Evolutionary conservation across 2,329 filamentous ascomycete species (phyloP).

Genomic region (Escovopsis sp.): DNA sequence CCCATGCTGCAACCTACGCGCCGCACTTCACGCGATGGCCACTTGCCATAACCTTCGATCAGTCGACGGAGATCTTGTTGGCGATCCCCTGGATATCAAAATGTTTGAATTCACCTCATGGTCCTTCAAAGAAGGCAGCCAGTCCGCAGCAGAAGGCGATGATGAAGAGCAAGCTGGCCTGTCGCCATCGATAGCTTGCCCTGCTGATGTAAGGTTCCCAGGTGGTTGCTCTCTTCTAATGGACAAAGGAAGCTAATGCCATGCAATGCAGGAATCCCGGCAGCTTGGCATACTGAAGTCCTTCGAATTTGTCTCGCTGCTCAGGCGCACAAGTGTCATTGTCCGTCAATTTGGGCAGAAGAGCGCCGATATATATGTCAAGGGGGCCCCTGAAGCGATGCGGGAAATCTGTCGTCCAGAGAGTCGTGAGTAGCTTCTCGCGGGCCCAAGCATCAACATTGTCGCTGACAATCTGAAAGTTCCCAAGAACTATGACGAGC

Average conservation of each 20-base stretch:
- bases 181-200: conserved; percentile 76
- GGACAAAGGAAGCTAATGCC: conserved; percentile 9
- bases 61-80: conserved; percentile 77
- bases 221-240: conserved; percentile 7
- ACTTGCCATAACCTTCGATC: conserved; percentile 86
- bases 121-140: conserved; percentile 78
- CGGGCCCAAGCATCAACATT: background rate
- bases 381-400: conserved; percentile 94
- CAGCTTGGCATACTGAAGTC: conserved; percentile 83
- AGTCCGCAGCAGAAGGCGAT: conserved; percentile 45
- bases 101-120: conserved; percentile 97
- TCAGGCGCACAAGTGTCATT: conserved; percentile 83
- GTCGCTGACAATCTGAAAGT: conserved; percentile 29
- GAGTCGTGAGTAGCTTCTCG: conserved; percentile 44
- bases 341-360: conserved; percentile 76
- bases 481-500: conserved; percentile 76
- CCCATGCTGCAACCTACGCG: conserved; percentile 26
- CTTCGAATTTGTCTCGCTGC: conserved; percentile 89
- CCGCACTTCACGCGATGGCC: conserved; percentile 84
- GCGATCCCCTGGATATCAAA: conserved; percentile 88
- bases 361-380: conserved; percentile 81
- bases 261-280: conserved; percentile 32
- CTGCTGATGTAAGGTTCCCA: conserved; percentile 39
- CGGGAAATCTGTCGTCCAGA: conserved; percentile 76
- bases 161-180: conserved; percentile 63